These are phyloP conservation scores for Saccharomycopsis guyanensis DNA, from an alignment of 805 yeast species.

Conservation along the genomic window DNA sequence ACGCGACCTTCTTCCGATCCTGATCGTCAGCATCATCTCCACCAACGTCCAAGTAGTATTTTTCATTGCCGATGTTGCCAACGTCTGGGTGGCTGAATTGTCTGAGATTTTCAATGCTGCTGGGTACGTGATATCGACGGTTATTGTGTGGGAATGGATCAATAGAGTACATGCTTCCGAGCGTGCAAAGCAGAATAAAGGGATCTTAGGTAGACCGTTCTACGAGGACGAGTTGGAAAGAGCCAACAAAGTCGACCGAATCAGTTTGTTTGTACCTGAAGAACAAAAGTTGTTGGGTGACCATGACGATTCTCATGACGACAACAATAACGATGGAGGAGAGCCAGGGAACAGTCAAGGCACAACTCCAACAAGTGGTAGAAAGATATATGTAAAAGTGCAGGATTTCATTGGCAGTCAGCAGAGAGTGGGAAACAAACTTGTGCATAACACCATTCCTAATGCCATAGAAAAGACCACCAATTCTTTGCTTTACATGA, in stretches of 20 bases:
- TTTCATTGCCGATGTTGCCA: conserved; percentile 69
- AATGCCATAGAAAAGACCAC: conserved; percentile 28
- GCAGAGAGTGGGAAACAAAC: neutral
- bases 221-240: conserved; percentile 52
- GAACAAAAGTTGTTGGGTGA: conserved; percentile 11
- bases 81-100: conserved; percentile 65
- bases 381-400: neutral
- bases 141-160: conserved; percentile 82
- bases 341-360: conserved; percentile 3
- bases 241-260: conserved; percentile 19
- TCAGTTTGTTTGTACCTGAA: conserved; percentile 16
- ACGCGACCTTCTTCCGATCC: conserved; percentile 43
- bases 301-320: conserved; percentile 15
- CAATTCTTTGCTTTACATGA: conserved; percentile 35
- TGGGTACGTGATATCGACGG: conserved; percentile 62
- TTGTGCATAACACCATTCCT: conserved; percentile 13
- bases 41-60: conserved; percentile 58
- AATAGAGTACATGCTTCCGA: conserved; percentile 53
- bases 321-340: conserved; percentile 7
- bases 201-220: conserved; percentile 66
- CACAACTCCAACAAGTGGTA: neutral
- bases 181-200: conserved; percentile 55
- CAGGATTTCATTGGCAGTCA: conserved; percentile 20
- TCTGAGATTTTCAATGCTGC: conserved; percentile 69
- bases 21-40: conserved; percentile 46